phyloP scores from a whole-genome alignment of 148 eudicot species.

The Polygonum maritimum region DNA sequence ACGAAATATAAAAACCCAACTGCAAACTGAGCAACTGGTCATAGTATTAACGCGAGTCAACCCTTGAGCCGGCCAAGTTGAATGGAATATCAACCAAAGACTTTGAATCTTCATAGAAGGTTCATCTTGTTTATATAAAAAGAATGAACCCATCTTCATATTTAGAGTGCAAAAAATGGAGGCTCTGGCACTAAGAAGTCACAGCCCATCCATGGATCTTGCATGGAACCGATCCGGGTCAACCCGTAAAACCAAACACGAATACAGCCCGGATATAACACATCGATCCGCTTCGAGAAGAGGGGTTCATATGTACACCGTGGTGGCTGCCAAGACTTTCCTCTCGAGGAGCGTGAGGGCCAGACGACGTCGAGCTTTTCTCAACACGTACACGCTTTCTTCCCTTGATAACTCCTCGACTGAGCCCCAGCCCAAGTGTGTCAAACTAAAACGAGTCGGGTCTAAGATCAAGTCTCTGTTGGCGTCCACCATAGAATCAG shows the following conservation, averaged over 20 bases:
- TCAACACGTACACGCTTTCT: conserved; percentile 34
- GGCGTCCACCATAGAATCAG: conserved; percentile 9
- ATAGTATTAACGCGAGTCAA: neutral
- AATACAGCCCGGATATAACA: neutral
- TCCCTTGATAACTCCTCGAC: conserved; percentile 7
- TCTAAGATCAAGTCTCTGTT: conserved; percentile 21
- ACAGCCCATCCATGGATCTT: neutral
- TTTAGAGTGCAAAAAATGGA: neutral
- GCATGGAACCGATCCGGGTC: neutral
- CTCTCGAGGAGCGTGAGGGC: conserved; percentile 38
- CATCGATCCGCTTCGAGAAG: conserved; percentile 13
- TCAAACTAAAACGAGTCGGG: conserved; percentile 23
- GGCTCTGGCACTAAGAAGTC: neutral
- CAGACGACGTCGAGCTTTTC: conserved; percentile 36
- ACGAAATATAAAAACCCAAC: neutral
- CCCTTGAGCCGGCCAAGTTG: neutral
- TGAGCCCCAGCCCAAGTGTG: conserved; percentile 4
- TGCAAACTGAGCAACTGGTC: neutral
- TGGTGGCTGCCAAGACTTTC: conserved; percentile 14
- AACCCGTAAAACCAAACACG: neutral
- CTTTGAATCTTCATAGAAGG: neutral
- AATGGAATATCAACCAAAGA: neutral
- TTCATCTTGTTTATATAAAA: neutral
- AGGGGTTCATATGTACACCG: neutral
- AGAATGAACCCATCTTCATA: neutral